Percentiles rank a stretch among this genome's conserved stretches.
Evolutionary conservation across 352 stramenopile genomes (phyloP).

Genomic region (Globisporangium cystogenes): DNA sequence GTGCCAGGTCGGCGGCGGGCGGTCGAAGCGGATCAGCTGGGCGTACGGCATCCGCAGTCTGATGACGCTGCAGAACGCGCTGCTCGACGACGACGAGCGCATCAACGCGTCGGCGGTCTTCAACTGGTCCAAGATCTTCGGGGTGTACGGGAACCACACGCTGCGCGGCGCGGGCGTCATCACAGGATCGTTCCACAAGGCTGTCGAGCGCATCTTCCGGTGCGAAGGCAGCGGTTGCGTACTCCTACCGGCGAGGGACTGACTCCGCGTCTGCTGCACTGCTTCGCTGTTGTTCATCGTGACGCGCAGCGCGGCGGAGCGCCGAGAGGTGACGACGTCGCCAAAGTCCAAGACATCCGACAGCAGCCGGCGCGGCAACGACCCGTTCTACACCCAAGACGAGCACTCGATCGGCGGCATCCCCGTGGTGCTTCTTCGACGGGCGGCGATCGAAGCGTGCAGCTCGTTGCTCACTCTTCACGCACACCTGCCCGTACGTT

Average conservation of each 20-base stretch:
- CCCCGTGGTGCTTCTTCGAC: slow-evolving; percentile 61
- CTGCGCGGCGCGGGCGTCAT: slow-evolving; percentile 73
- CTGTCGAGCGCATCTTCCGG: slow-evolving; percentile 72
- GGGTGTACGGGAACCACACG: slow-evolving; percentile 77
- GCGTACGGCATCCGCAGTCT: slow-evolving; percentile 78
- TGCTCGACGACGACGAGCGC: slow-evolving; percentile 78
- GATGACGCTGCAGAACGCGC: slow-evolving; percentile 71
- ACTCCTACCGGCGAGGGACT: not conserved
- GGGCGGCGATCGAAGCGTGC: slow-evolving; percentile 75
- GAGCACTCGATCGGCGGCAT: slow-evolving; percentile 72
- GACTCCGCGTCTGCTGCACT: not conserved
- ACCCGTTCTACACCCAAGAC: slow-evolving; percentile 51
- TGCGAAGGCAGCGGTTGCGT: slow-evolving; percentile 12
- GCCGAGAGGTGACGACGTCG: slow-evolving; percentile 23
- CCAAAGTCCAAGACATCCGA: slow-evolving; percentile 29
- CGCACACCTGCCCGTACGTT: slow-evolving; percentile 58
- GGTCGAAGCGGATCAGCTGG: slow-evolving; percentile 80
- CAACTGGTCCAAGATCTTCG: slow-evolving; percentile 84
- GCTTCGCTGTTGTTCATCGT: slow-evolving; percentile 2
- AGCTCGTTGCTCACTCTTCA: slow-evolving; percentile 80
- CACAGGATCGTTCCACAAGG: slow-evolving; percentile 73
- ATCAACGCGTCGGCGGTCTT: slow-evolving; percentile 75
- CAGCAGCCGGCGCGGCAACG: slow-evolving; percentile 21
- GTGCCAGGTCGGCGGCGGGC: slow-evolving; percentile 58
- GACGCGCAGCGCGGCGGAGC: slow-evolving; percentile 19